Evolutionary conservation across 768 basidiomycete species (phyloP), one percentile per base, ranked within the genome.

Genomic region (Lactarius sp.): DNA sequence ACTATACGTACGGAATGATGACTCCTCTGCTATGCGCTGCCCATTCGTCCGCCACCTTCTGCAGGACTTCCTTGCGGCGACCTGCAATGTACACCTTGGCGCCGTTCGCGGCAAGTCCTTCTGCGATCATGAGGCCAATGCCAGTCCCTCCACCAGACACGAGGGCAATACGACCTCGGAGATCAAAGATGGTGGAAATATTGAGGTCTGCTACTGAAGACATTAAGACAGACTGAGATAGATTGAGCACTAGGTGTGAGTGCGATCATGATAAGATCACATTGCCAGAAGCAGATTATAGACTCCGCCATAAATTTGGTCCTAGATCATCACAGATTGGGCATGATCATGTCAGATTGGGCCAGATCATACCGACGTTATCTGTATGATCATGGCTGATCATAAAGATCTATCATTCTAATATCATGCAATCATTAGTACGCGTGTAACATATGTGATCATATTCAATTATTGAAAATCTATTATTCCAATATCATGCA

Each of bases 81-180:
- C 88, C 87, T 3, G 84, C 86, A 68, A 92, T 88, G 70, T 92
- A 93, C 16, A 91, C 90, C 67, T 84, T 87, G 14, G 90, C 89
- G 1, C 90, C 89, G 68, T 85, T 87, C 34, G 85, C 80, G 16
- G 90, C 90, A 13, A 92, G 79, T 5, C 88, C 90, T 58, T 80
- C 78, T 9, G 88, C 77, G 60, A 90, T 90, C 82, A 86, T 85
- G 62, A 85, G 72, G 37, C 83, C 83, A 56, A 83, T 83, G 52
- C 70, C 70, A 2, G 69, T 69, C 13, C 69, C 69, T 4, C 69
- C 70, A 33, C 70, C 70, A 12, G 69, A 64, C 46, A 71, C 63
- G 31, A 71, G 65, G n/a, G 65, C 70, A 44, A 71, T 59, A 37
- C 69, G 69, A 18, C 59, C 62, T 7, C 57, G 33, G 52, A 71